Conservation (phyloP, 495 filamentous ascomycete species). For the Peziza echinospora region DNA sequence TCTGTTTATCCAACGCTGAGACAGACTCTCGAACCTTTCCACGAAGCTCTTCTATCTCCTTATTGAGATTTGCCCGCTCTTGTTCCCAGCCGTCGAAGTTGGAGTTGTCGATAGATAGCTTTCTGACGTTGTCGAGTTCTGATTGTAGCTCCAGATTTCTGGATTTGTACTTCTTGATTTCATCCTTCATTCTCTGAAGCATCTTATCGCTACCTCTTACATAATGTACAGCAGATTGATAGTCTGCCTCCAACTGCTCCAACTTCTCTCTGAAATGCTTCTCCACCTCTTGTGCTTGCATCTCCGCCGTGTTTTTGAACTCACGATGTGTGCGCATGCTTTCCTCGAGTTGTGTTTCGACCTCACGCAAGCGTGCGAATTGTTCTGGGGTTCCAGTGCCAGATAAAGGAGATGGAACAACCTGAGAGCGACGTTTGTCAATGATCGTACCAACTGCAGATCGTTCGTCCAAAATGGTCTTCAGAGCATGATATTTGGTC, state of each 20-base stretch:
- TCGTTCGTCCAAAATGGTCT: constrained; percentile 75
- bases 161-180: constrained; percentile 67
- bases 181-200: constrained; percentile 95
- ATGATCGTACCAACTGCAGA: constrained; percentile 29
- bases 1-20: constrained; percentile 44
- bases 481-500: constrained; percentile 79
- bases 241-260: constrained; percentile 80
- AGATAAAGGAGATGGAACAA: constrained; percentile 39
- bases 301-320: constrained; percentile 49
- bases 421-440: constrained; percentile 24
- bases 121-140: constrained; percentile 41
- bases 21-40: constrained; percentile 41
- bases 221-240: constrained; percentile 98
- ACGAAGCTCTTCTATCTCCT: constrained; percentile 45
- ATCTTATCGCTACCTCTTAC: constrained; percentile 98
- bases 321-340: constrained; percentile 66
- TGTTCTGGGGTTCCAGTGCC: constrained; percentile 61
- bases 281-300: constrained; percentile 63
- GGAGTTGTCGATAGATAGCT: constrained; percentile 24
- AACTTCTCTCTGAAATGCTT: constrained; percentile 76
- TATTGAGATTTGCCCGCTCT: constrained; percentile 45
- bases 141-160: constrained; percentile 65
- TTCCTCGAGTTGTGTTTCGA: constrained; percentile 72
- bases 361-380: constrained; percentile 47
- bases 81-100: constrained; percentile 41